Base-by-base conservation (phyloP, 2,329 filamentous ascomycete genomes). In the Parafenestella ontariensis region DNA sequence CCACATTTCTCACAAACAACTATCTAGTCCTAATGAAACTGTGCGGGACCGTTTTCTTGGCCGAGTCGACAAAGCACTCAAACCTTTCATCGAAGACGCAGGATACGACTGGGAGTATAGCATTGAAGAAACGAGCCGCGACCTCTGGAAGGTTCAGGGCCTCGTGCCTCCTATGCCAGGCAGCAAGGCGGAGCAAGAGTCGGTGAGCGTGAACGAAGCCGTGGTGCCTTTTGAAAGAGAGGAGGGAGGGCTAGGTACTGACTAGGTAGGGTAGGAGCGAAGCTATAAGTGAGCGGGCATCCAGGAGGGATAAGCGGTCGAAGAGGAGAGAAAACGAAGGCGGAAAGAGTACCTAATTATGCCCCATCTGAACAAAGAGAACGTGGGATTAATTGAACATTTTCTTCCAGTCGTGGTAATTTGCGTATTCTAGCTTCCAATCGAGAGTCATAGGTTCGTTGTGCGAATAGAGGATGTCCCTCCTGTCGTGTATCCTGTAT, bases 91-190 rank as follows among this genome's bases (percentile, higher is more conserved):
- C 0, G 67, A 60, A 1, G 78, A 79, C 28, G 74, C 74, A 52
- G 79, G 77, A 0, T 79, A 76, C 40, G 76, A 78, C 51, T 81
- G 73, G 71, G 80, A 82, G 64, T 78, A 74, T 52, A 73, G 76
- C 47, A 62, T 81, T 24, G 66, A 72, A 9, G 78, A 82, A 65
- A 79, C 76, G 26, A 72, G 75, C n/a, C 62, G 77, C 17, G 68
- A 70, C 39, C 48, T 81, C 46, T 82, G 80, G 79, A 78, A 76
- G 62, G 64, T 81, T 11, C 73, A 81, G 21, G 79, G 77, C 0
- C 17, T 79, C 7, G 60, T 68, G 37, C 72, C 77, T 23, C 78
- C 78, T 15, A 69, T 68, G 46, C 69, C 56, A 13, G 61, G 51
- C 24, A 77, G 69, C 21, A 73, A 77, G 56, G 73, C 62, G 3